Evolutionary conservation across 306 rosid species (phyloP), one percentile per base, ranked within the genome.

Genomic region (Argentina anserina): DNA sequence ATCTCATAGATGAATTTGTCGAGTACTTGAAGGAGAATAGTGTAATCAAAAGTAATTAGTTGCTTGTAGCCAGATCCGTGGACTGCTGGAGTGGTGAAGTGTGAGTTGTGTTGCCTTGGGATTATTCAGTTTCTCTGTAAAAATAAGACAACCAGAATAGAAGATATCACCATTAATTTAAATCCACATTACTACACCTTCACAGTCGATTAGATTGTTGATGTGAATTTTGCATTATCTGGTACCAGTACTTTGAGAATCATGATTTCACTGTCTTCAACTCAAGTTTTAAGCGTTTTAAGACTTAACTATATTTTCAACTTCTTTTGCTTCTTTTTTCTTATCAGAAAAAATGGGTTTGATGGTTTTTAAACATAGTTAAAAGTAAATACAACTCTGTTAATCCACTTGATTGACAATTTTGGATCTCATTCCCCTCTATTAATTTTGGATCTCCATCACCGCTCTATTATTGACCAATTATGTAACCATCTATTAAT

Each of bases 1-100:
- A 95, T 76, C 97, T 95, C 28, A 91, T 95, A 33, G 99, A 95
- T 61, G 97, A 95, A 76, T 95, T 95, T 83, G 97, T 91, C 0
- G 99, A 95, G 69, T 91, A 90, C 84, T 85, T 95, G 84, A 82
- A 72, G 4, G 99, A 91, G 78, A 90, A 95, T 73, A 93, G 91
- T 39, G 49, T 91, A 69, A 79, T 80, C 79, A 86, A 86, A 75
- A 84, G 59, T 42, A 79, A 62, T 60, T 79, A 82, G 75, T 45
- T 70, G 68, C 66, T 34, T 33, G 95, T 84, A 76, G 62, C 79
- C 80, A 60, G 46, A 81, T 69, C 76, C 79, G 13, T 85, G 34
- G 15, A 53, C 53, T 64, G 40, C n/a, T 53, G 29, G 73, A 77
- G 7, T 53, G 50, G 59, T 41, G 73, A 52, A 41, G 6, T n/a